Evolutionary conservation across 805 yeast species (phyloP).

Genomic region (Candida nemodendra): DNA sequence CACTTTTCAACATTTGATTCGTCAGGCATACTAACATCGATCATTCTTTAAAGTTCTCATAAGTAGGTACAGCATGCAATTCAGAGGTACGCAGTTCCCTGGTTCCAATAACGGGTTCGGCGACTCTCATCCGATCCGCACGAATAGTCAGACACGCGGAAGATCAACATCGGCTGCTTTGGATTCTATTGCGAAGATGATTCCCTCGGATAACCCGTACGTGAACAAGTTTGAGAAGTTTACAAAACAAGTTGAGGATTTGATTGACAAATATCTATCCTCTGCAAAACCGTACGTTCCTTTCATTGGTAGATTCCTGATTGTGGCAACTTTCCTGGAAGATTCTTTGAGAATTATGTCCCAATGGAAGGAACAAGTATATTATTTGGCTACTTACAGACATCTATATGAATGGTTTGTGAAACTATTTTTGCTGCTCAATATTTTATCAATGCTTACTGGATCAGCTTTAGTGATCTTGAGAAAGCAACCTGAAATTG

Average conservation of each 20-base stretch:
- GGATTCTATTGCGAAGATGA: constrained; percentile 28
- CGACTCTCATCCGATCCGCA: constrained; percentile 9
- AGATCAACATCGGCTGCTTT: constrained; percentile 17
- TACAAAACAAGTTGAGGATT: constrained; percentile 53
- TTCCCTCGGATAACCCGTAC: constrained; percentile 32
- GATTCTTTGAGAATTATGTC: constrained; percentile 79
- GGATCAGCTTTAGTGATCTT: constrained; percentile 73
- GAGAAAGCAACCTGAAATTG: constrained; percentile 64
- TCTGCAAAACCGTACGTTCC: constrained; percentile 76
- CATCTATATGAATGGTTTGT: constrained; percentile 77
- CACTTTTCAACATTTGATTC: no score
- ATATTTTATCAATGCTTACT: constrained; percentile 65
- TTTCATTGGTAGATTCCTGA: constrained; percentile 80
- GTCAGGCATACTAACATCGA: no score
- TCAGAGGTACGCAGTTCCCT: constrained; percentile 34
- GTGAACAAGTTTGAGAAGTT: constrained; percentile 46
- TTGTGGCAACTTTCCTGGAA: constrained; percentile 91
- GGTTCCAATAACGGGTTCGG: constrained; percentile 11
- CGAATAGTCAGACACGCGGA: constrained; percentile 6
- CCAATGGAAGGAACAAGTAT: constrained; percentile 91
- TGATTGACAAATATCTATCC: constrained; percentile 48
- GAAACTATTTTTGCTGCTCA: constrained; percentile 60
- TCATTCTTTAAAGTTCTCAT: no score
- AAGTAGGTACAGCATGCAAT: constrained; percentile 33
- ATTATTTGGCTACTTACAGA: constrained; percentile 76